Evolutionary conservation across 2,329 filamentous ascomycete genomes (phyloP), one percentile per base, ranked within the genome.

Genomic region (Paramyrothecium sp.): DNA sequence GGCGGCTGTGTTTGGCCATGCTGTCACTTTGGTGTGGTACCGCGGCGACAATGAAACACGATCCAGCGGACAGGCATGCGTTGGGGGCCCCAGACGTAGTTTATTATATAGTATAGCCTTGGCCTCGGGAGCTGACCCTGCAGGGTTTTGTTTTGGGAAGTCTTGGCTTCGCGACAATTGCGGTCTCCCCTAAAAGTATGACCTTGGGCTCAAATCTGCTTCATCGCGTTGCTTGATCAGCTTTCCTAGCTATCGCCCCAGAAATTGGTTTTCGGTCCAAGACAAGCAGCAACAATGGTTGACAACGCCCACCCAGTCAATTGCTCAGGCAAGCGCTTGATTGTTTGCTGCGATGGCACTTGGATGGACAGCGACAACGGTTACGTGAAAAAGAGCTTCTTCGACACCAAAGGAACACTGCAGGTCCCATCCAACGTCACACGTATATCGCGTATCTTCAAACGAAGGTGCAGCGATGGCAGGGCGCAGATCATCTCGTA

Each of bases 351-450:
- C 62, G 80, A 83, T 64, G 80, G 81, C 19, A 83, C 80, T 3
- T 83, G 79, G 80, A 79, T 81, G 73, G 78, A 82, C 60, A 78
- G 78, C 44, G 79, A 82, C 65, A 78, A 77, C 52, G 78, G 79
- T 50, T 79, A 76, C 62, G 68, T 72, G 44, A 77, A 79, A 64
- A 67, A 73, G 2, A 70, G 69, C 16, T 56, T 75, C 11, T 65
- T 70, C 41, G 70, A 73, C 26, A 69, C 71, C 16, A 62, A 71
- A 41, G 73, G 75, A n/a, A 74, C 67, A 17, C 69, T 81, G 38
- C 79, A 83, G 61, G 69, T 81, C 19, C 81, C 83, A 0, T 85
- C 83, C 53, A 87, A 88, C 59, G 82, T 87, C 47, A 86, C 84
- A 17, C 81, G 83, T 21, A 82, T 88, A 55, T 81, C 81, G 13